Conservation (phyloP, 2,329 filamentous ascomycete genomes). For the Pseudocercospora vitis region DNA sequence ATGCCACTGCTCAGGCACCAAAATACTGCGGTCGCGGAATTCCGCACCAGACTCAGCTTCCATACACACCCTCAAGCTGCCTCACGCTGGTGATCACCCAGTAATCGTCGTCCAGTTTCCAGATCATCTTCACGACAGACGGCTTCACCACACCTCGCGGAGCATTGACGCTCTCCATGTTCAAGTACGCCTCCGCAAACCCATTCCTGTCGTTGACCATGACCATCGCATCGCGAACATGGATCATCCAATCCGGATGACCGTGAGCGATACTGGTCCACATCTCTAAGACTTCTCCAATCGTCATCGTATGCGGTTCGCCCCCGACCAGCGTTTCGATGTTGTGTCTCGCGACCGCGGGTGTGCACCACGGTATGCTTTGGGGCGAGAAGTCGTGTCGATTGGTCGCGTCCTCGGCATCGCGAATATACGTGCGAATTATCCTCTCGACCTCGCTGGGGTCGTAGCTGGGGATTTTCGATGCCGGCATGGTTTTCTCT, state of each 20-base stretch:
- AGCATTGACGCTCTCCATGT: not conserved
- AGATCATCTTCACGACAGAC: constrained; percentile 3
- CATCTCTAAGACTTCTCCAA: not conserved
- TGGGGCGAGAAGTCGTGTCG: not conserved
- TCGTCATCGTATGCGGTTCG: not conserved
- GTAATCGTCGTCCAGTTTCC: not conserved
- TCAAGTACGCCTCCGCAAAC: not conserved
- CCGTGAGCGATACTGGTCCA: not conserved
- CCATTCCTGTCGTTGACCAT: not conserved
- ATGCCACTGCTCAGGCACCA: no score
- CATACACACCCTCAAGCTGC: not conserved
- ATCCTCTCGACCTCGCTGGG: not conserved
- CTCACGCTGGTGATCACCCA: constrained; percentile 5
- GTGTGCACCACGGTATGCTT: not conserved
- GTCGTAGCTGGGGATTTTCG: not conserved
- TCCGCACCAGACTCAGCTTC: not conserved
- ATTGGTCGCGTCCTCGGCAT: constrained; percentile 2
- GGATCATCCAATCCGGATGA: not conserved
- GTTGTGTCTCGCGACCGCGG: not conserved
- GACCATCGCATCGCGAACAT: not conserved
- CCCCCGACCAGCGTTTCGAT: not conserved
- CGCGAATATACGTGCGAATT: not conserved
- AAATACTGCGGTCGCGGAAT: no score
- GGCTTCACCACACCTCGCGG: not conserved
- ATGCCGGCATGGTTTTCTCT: not conserved